Conservation (phyloP, 1,139 yeast species). For the Yamadazyma epiphylla region DNA sequence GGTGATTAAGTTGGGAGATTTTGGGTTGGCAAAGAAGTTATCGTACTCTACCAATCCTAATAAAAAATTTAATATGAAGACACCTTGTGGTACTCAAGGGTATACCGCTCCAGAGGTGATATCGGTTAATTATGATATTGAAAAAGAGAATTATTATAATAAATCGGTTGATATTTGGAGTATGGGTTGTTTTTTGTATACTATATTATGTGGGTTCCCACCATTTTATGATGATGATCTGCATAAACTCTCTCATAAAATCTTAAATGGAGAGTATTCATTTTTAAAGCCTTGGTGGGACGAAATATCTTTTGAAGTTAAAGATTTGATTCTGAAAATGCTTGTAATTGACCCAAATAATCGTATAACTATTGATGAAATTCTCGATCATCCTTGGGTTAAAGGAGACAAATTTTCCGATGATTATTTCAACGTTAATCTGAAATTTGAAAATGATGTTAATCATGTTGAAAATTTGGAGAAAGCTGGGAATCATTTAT, state of each 20-base stretch:
- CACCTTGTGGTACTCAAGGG: conserved; percentile 65
- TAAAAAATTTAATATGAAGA: conserved; percentile 41
- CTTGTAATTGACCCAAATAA: conserved; percentile 59
- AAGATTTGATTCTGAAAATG: conserved; percentile 55
- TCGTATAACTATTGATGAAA: conserved; percentile 59
- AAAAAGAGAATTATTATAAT: conserved; percentile 68
- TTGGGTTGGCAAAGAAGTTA: conserved; percentile 86
- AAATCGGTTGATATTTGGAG: conserved; percentile 97
- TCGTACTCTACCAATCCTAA: conserved; percentile 2
- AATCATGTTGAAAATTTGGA: conserved; percentile 2
- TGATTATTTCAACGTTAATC: conserved; percentile 15
- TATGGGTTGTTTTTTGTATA: conserved; percentile 86
- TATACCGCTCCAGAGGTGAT: conserved; percentile 93
- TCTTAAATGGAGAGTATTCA: conserved; percentile 76
- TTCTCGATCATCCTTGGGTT: conserved; percentile 55
- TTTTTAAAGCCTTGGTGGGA: conserved; percentile 98
- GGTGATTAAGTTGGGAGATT: conserved; percentile 81
- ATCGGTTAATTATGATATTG: conserved; percentile 27
- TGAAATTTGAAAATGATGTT: conserved; percentile 11
- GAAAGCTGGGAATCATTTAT: conserved; percentile 3
- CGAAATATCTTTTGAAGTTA: conserved; percentile 77
- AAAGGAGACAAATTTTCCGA: conserved; percentile 12
- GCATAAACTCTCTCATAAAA: conserved; percentile 76
- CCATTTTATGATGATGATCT: conserved; percentile 92
- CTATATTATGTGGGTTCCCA: conserved; percentile 90